Percentiles rank a stretch among this genome's conserved stretches.
phyloP scores from a whole-genome alignment of 495 filamentous ascomycete species.

The Xylaria sp. region DNA sequence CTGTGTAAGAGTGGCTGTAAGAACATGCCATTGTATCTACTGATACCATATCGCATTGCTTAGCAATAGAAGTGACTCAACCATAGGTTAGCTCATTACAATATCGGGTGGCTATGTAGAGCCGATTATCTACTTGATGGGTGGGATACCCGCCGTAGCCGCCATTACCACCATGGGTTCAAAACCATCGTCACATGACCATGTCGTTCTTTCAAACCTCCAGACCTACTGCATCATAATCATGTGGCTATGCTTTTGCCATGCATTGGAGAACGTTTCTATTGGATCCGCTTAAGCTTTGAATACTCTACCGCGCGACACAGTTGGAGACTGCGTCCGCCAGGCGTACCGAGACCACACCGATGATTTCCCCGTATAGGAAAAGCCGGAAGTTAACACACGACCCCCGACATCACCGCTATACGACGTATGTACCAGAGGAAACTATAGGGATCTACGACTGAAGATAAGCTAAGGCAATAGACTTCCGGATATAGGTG shows the following conservation, averaged over 20 bases:
- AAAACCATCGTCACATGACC: constrained; percentile 11
- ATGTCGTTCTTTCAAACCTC: neutral
- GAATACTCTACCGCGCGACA: neutral
- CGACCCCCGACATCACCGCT: neutral
- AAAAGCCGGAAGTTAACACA: neutral
- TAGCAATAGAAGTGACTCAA: neutral
- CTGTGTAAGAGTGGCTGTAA: neutral
- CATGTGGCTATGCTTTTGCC: neutral
- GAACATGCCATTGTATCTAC: neutral
- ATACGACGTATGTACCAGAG: neutral
- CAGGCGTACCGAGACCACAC: neutral
- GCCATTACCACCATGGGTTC: neutral
- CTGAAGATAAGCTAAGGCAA: neutral
- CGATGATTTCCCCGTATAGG: neutral
- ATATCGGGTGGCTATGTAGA: neutral
- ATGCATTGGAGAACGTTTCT: neutral
- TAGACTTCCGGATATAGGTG: neutral
- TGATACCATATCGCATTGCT: neutral
- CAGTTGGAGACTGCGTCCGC: neutral
- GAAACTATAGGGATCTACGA: neutral
- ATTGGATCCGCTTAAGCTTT: neutral
- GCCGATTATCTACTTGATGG: neutral
- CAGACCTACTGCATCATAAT: neutral
- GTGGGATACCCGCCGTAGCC: neutral
- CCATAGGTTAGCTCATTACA: neutral